Conservation (phyloP, 352 stramenopile genomes). For the Phytophthora pistaciae region DNA sequence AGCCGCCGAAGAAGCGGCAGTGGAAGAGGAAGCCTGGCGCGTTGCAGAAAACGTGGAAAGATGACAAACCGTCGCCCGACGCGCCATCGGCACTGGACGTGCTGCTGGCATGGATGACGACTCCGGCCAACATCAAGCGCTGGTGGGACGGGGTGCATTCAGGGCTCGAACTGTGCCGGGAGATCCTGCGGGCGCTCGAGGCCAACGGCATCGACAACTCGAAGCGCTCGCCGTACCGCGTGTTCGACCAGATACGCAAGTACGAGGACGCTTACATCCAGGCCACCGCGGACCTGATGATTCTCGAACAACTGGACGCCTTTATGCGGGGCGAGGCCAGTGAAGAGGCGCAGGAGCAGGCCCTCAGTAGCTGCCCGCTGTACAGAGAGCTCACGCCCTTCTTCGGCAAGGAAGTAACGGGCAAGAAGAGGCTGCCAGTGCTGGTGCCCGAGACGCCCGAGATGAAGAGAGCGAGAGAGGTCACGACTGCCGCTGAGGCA, state of each 20-base stretch:
- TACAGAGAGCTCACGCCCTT: slow-evolving; percentile 41
- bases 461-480: not conserved
- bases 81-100: not conserved
- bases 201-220: slow-evolving; percentile 21
- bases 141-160: not conserved
- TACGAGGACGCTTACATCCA: slow-evolving; percentile 30
- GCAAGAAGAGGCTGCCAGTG: not conserved
- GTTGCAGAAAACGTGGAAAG: too few species aligned
- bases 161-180: not conserved
- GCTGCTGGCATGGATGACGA: not conserved
- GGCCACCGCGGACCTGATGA: slow-evolving; percentile 25
- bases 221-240: slow-evolving; percentile 17
- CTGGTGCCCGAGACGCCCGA: not conserved
- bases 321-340: slow-evolving; percentile 27
- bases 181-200: slow-evolving; percentile 28
- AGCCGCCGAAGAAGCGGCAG: too few species aligned
- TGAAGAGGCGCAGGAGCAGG: slow-evolving; percentile 19
- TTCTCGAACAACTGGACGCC: slow-evolving; percentile 28
- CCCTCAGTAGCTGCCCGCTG: slow-evolving; percentile 34
- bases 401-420: slow-evolving; percentile 15
- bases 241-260: slow-evolving; percentile 23
- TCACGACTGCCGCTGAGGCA: not conserved
- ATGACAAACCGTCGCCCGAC: not conserved
- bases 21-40: too few species aligned
- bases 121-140: not conserved